phyloP scores from a whole-genome alignment of 106 monocot genomes.

The Posidonia australis region DNA sequence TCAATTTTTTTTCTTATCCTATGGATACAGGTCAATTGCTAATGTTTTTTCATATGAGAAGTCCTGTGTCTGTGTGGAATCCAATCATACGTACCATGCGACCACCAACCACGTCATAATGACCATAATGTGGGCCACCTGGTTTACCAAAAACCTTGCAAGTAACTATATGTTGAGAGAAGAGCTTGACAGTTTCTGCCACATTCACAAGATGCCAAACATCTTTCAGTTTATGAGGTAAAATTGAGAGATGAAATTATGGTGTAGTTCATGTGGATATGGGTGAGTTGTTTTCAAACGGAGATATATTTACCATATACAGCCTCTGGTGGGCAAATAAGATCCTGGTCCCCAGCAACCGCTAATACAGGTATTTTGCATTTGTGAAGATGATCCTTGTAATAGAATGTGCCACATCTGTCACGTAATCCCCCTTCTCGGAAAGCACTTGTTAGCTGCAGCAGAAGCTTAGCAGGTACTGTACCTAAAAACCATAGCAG shows the following conservation, averaged over 20 bases:
- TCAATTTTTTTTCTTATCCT: too few relatives aligned
- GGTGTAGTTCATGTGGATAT: background rate
- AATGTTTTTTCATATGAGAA: too few relatives aligned
- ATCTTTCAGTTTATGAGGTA: background rate
- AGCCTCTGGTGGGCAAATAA: slow-evolving; percentile 94
- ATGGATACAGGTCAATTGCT: too few relatives aligned
- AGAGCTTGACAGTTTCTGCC: slow-evolving; percentile 76
- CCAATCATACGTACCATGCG: slow-evolving; percentile 34
- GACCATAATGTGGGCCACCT: slow-evolving; percentile 84
- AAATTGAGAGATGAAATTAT: background rate
- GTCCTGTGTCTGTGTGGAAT: too few relatives aligned
- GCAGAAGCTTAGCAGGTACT: slow-evolving; percentile 69
- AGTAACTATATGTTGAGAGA: slow-evolving; percentile 44
- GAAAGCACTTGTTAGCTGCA: slow-evolving; percentile 86
- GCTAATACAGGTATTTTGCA: slow-evolving; percentile 67
- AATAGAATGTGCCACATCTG: slow-evolving; percentile 51
- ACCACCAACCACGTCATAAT: slow-evolving; percentile 90
- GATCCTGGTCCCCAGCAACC: slow-evolving; percentile 79
- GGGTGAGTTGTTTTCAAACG: slow-evolving; percentile 1
- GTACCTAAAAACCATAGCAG: slow-evolving; percentile 44
- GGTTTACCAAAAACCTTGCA: slow-evolving; percentile 74
- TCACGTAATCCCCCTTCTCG: slow-evolving; percentile 56
- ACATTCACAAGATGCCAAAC: background rate
- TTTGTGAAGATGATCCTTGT: slow-evolving; percentile 63
- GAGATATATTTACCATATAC: slow-evolving; percentile 65